Base-by-base conservation (phyloP, 1,139 yeast species). In the Hyphopichia wangnamkhiaoensis region DNA sequence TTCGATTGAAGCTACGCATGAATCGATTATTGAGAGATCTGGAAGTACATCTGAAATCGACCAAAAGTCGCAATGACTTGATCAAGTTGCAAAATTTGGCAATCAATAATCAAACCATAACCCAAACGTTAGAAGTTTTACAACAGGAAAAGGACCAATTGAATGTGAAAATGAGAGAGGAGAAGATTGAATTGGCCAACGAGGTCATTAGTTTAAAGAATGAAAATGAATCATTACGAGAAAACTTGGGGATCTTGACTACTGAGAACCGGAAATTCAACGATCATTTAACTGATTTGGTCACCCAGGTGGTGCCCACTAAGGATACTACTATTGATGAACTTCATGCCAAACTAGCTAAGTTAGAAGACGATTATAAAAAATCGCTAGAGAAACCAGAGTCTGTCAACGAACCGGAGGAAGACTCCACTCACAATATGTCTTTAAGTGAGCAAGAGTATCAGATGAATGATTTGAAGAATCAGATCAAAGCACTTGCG, bases 1-100 rank as follows among this genome's bases (percentile, higher is more conserved):
- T 73, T 19, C 66, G 71, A 38, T 58, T 63, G 32, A 64, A 58
- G 37, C 40, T 60, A 17, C 50, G 54, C 25, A 44, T 70, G 42
- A 59, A 62, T 27, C 55, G 56, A 31, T 46, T 63, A 39, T 44
- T 50, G 6, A 52, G 65, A 16, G 61, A 52, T 39, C 34, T 41
- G 2, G 28, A 37, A 7, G 10, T 31, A 12, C 34, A 40, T 29
- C 20, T 25, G 16, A 39, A 34, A 28, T 32, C 46, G 2, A 27
- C 27, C 8, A 50, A 41, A 13, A 35, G 34, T 25, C 37, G 35
- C 23, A 37, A 40, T 24, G 37, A 45, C 31, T 19, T 25, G 16
- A 16, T 23, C 5, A 15, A 34, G 14, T 24, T 43, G 33, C 38
- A 37, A 12, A 34, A 18, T 15, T 21, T 30, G 15, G 18, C 31